A percentile compares a stretch with the other conserved stretches of the same genome.
These are phyloP conservation scores for Rhododendron vialii DNA, from an alignment of 148 eudicot genomes.

Conservation along the genomic window DNA sequence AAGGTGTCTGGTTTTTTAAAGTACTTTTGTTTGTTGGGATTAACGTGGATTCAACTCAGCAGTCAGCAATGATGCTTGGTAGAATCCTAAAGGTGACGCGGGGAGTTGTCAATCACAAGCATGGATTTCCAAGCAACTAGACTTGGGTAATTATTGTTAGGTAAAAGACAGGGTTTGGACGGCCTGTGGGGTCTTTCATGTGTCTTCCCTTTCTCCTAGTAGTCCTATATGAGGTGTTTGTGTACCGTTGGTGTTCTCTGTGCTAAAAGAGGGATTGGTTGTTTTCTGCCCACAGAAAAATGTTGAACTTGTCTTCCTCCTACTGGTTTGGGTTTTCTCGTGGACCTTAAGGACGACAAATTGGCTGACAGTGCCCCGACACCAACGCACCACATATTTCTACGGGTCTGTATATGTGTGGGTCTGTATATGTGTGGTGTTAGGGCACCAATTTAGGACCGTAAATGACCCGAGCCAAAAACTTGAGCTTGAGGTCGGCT, in stretches of 20 bases:
- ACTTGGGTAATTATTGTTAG: neutral
- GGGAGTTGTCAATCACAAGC: neutral
- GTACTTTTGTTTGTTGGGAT: neutral
- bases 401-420: too few relatives aligned
- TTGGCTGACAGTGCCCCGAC: neutral
- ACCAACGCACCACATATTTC: too few relatives aligned
- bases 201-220: neutral
- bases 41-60: conserved; percentile 4
- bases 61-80: neutral
- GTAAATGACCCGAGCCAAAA: too few relatives aligned
- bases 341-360: neutral
- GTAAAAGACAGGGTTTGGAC: neutral
- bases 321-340: neutral
- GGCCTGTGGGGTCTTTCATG: neutral
- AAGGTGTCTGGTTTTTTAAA: neutral
- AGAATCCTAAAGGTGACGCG: neutral
- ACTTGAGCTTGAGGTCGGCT: too few relatives aligned
- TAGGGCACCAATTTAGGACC: too few relatives aligned
- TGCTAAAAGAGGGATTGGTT: neutral
- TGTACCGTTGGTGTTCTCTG: too few relatives aligned
- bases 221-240: too few relatives aligned
- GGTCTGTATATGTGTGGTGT: too few relatives aligned
- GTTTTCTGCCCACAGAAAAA: neutral
- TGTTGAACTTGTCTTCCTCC: neutral
- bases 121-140: neutral